Evolutionary conservation across 441 rosid genomes (phyloP).

Genomic region (Jatropha multifida): DNA sequence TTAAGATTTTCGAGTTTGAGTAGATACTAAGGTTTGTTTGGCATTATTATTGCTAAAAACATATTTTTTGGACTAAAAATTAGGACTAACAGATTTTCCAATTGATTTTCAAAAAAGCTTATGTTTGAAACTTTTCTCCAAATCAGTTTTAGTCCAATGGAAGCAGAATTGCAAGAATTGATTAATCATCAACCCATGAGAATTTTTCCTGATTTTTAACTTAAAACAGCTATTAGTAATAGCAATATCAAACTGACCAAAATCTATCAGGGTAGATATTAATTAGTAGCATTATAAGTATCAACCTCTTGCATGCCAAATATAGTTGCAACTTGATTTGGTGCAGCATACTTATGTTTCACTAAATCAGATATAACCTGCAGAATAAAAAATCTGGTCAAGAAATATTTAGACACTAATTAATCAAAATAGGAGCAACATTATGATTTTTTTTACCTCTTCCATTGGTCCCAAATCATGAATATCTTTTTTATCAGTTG

Average conservation of each 20-base stretch:
- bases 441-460: conserved; percentile 39
- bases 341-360: conserved; percentile 64
- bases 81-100: too few species aligned
- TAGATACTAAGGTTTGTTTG: neutral
- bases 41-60: too few species aligned
- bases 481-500: conserved; percentile 64
- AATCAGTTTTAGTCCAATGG: too few species aligned
- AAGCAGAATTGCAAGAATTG: too few species aligned
- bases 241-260: too few species aligned
- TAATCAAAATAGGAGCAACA: neutral
- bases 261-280: too few species aligned
- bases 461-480: conserved; percentile 77
- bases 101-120: too few species aligned
- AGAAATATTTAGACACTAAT: neutral
- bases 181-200: too few species aligned
- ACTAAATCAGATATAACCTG: conserved; percentile 68
- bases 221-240: too few species aligned
- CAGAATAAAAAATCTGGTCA: conserved; percentile 3
- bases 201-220: too few species aligned
- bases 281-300: neutral
- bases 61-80: too few species aligned
- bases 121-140: too few species aligned
- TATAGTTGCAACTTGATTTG: conserved; percentile 61
- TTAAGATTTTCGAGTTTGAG: neutral
- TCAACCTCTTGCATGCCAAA: conserved; percentile 60